Evolutionary conservation across 2,329 filamentous ascomycete species (phyloP).

Genomic region (Epichloe gansuensis): DNA sequence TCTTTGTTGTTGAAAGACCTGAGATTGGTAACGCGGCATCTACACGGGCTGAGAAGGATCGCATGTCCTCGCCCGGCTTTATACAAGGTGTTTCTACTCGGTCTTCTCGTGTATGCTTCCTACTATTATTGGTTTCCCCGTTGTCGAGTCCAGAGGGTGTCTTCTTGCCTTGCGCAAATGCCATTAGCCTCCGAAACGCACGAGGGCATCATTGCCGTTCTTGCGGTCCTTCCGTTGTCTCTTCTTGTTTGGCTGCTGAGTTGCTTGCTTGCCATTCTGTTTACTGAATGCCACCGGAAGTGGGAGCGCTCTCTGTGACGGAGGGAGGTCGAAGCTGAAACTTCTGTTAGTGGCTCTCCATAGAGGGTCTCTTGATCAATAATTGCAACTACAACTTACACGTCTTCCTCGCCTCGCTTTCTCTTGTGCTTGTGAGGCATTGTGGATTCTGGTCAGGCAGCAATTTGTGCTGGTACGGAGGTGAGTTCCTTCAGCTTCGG

Average conservation of each 20-base stretch:
- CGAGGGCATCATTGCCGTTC: slow-evolving; percentile 65
- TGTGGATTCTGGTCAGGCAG: not conserved
- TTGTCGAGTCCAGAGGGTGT: slow-evolving; percentile 58
- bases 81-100: slow-evolving; percentile 49
- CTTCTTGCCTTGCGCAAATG: slow-evolving; percentile 50
- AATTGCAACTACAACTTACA: slow-evolving; percentile 27
- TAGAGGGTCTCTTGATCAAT: not conserved
- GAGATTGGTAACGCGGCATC: slow-evolving; percentile 71
- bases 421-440: slow-evolving; percentile 89
- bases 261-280: slow-evolving; percentile 14
- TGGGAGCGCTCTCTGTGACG: slow-evolving; percentile 35
- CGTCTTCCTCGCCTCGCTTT: slow-evolving; percentile 40
- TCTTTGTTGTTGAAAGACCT: slow-evolving; percentile 54
- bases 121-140: slow-evolving; percentile 29
- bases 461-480: slow-evolving; percentile 6
- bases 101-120: slow-evolving; percentile 11
- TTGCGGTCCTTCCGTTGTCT: slow-evolving; percentile 32
- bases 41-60: slow-evolving; percentile 72
- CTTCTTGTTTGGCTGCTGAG: slow-evolving; percentile 30
- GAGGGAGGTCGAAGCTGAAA: slow-evolving; percentile 37
- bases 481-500: not conserved
- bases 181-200: slow-evolving; percentile 78
- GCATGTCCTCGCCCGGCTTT: slow-evolving; percentile 68
- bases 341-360: slow-evolving; percentile 7
- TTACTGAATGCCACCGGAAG: slow-evolving; percentile 31